A percentile compares a stretch with the other conserved stretches of the same genome.
phyloP scores from a whole-genome alignment of 164 flowering plant species.

The Magnolia changhungtana region DNA sequence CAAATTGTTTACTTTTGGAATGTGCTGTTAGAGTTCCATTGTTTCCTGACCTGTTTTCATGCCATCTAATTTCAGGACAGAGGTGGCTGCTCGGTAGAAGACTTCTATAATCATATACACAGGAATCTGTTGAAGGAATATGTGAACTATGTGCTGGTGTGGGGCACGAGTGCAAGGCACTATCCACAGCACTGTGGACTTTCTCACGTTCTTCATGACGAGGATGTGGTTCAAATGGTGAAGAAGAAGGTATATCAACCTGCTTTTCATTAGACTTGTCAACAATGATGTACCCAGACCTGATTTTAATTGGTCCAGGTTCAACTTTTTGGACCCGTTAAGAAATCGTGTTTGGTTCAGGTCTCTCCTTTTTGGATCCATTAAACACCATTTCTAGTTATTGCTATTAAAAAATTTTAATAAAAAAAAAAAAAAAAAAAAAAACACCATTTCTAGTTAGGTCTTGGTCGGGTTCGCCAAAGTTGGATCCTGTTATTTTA shows the following conservation, averaged over 20 bases:
- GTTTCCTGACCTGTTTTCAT: neutral
- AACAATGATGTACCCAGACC: too few relatives aligned
- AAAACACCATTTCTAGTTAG: too few relatives aligned
- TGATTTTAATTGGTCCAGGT: too few relatives aligned
- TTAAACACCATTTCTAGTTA: too few relatives aligned
- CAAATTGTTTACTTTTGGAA: neutral
- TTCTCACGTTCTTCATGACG: conserved; percentile 77
- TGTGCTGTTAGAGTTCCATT: neutral
- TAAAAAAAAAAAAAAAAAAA: too few relatives aligned
- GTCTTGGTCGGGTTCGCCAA: too few relatives aligned
- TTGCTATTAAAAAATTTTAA: too few relatives aligned
- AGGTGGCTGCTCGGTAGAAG: conserved; percentile 96
- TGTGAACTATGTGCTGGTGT: conserved; percentile 87
- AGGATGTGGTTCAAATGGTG: conserved; percentile 96
- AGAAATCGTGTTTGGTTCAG: too few relatives aligned
- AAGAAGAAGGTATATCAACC: conserved; percentile 79
- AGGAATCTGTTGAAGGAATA: conserved; percentile 76
- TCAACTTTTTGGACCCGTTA: too few relatives aligned
- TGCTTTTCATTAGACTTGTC: neutral
- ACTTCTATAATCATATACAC: conserved; percentile 93
- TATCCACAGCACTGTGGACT: conserved; percentile 98
- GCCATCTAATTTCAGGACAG: conserved; percentile 56
- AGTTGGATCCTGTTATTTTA: too few relatives aligned
- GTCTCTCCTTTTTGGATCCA: too few relatives aligned
- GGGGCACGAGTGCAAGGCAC: conserved; percentile 97